A percentile compares a stretch with the other conserved stretches of the same genome.
These are phyloP conservation scores for Plectranthus barbatus DNA, from an alignment of 257 asterid species.

Conservation along the genomic window DNA sequence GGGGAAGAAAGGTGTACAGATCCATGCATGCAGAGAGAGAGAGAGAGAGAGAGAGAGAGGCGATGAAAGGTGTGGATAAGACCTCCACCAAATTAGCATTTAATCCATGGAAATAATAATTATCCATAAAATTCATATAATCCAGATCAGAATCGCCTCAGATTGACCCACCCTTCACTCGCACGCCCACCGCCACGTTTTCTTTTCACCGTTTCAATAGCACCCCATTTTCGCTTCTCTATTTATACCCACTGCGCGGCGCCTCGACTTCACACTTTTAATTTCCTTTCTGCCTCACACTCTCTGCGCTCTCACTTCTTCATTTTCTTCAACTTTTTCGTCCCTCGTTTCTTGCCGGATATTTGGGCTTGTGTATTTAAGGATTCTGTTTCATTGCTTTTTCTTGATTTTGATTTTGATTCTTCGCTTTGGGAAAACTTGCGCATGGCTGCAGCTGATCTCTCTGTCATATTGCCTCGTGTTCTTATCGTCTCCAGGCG, in stretches of 20 bases:
- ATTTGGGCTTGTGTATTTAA: background rate
- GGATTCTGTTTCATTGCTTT: background rate
- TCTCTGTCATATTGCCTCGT: conserved; percentile 53
- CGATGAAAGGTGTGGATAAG: conserved; percentile 14
- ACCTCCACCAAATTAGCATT: conserved; percentile 24
- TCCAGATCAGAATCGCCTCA: conserved; percentile 21
- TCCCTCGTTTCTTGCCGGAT: background rate
- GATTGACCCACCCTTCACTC: conserved; percentile 16
- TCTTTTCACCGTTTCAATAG: background rate
- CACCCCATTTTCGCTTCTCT: background rate
- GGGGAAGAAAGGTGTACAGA: background rate
- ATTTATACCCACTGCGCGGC: conserved; percentile 16
- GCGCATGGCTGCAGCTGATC: conserved; percentile 36
- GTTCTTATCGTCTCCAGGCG: conserved; percentile 68
- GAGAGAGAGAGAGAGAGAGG: background rate
- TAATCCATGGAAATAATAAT: background rate
- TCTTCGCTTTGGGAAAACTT: background rate
- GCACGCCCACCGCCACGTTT: conserved; percentile 6
- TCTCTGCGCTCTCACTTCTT: background rate
- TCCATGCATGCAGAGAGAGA: conserved; percentile 1
- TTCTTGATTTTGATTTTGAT: background rate
- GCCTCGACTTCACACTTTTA: conserved; percentile 1
- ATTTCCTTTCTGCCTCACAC: background rate
- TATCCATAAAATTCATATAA: background rate
- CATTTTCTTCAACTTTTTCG: background rate